Conservation (phyloP, 1,284 basidiomycete species). For the Hypsizygus ulmarius region DNA sequence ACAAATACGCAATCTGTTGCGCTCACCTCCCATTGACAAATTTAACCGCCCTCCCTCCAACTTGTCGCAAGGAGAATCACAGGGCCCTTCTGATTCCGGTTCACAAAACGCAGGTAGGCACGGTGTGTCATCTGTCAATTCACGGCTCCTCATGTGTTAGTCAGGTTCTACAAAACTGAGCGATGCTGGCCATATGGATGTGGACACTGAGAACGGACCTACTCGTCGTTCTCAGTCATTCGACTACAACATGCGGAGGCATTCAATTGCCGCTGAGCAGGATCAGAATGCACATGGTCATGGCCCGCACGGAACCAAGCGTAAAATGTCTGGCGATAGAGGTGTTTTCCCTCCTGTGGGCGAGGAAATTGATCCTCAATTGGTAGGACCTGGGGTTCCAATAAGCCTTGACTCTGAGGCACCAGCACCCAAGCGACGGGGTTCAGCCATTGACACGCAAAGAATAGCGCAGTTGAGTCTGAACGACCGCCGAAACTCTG, state of each 20-base stretch:
- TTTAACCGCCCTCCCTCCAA: conserved; percentile 23
- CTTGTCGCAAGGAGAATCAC: conserved; percentile 25
- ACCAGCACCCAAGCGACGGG: conserved; percentile 75
- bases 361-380: conserved; percentile 63
- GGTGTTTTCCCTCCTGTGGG: conserved; percentile 44
- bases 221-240: conserved; percentile 40
- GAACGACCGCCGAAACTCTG: conserved; percentile 72
- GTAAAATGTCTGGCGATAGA: conserved; percentile 76
- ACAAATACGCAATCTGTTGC: conserved; percentile 52
- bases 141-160: conserved; percentile 3
- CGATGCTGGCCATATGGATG: conserved; percentile 44
- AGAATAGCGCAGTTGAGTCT: conserved; percentile 68
- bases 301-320: conserved; percentile 59
- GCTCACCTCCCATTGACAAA: conserved; percentile 46
- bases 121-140: conserved; percentile 13
- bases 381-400: conserved; percentile 66
- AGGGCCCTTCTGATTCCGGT: conserved; percentile 22
- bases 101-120: conserved; percentile 10
- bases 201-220: conserved; percentile 38
- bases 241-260: conserved; percentile 64
- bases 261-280: conserved; percentile 58
- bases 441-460: conserved; percentile 73
- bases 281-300: conserved; percentile 32
- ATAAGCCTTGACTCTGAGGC: conserved; percentile 56
- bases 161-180: conserved; percentile 33